A percentile compares a stretch with the other conserved stretches of the same genome.
Evolutionary conservation across 352 stramenopile species (phyloP).

Genomic region (Phytopythium helicoides): DNA sequence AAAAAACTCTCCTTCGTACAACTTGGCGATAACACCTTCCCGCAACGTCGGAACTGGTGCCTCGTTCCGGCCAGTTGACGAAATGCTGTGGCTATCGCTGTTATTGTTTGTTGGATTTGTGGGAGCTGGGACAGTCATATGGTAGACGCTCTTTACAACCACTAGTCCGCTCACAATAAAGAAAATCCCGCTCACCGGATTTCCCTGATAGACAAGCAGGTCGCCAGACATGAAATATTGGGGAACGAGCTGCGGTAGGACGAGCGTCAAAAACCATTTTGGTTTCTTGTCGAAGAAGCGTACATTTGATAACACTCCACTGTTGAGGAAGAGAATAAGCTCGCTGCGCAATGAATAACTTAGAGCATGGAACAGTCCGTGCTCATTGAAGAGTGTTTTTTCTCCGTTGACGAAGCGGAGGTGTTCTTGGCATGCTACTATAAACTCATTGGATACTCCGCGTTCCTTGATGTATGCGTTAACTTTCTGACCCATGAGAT

Average conservation of each 20-base stretch:
- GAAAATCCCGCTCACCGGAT: constrained; percentile 70
- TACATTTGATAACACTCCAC: constrained; percentile 50
- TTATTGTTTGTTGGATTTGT: background rate
- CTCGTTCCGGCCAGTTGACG: constrained; percentile 8
- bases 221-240: constrained; percentile 71
- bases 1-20: constrained; percentile 78
- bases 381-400: constrained; percentile 69
- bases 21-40: constrained; percentile 50
- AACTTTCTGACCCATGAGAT: constrained; percentile 64
- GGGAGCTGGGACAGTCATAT: constrained; percentile 1
- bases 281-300: constrained; percentile 85
- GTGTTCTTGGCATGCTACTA: constrained; percentile 68
- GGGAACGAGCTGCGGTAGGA: constrained; percentile 59
- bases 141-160: constrained; percentile 38
- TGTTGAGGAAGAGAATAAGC: constrained; percentile 66
- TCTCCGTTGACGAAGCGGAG: constrained; percentile 66
- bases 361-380: constrained; percentile 57
- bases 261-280: constrained; percentile 77
- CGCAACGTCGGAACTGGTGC: background rate
- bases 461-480: constrained; percentile 83
- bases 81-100: constrained; percentile 7
- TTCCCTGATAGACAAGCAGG: constrained; percentile 70
- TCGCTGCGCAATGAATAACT: constrained; percentile 66
- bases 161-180: constrained; percentile 69
- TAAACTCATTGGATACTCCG: constrained; percentile 66